Evolutionary conservation across 768 basidiomycete genomes (phyloP).

Genomic region (Xerocomus spinulosus): DNA sequence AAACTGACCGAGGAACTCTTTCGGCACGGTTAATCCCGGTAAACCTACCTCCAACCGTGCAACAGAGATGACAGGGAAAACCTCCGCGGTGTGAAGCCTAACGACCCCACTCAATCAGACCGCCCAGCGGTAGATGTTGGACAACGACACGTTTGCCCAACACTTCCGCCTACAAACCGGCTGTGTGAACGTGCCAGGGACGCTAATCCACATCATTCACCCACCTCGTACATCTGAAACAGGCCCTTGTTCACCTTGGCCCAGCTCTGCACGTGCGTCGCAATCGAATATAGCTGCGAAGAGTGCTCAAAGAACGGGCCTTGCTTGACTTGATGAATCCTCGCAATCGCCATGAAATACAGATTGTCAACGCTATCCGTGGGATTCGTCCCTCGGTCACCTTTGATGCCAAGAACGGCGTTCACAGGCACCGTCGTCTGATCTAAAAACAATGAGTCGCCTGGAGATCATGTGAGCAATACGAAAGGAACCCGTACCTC

Average conservation of each 20-base stretch:
- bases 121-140: conserved; percentile 87
- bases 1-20: too few relatives aligned
- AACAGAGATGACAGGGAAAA: neutral
- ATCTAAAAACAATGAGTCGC: conserved; percentile 36
- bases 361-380: conserved; percentile 50
- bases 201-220: conserved; percentile 1
- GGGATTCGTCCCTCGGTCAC: conserved; percentile 16
- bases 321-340: conserved; percentile 74
- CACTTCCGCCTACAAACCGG: conserved; percentile 74
- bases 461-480: conserved; percentile 1
- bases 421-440: conserved; percentile 62
- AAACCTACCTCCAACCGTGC: too few relatives aligned
- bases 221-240: conserved; percentile 92
- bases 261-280: conserved; percentile 86
- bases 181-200: conserved; percentile 4
- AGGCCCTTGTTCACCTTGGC: conserved; percentile 85
- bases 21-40: too few relatives aligned
- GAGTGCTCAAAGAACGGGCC: conserved; percentile 94
- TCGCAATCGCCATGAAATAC: conserved; percentile 73
- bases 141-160: conserved; percentile 94
- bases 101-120: conserved; percentile 64
- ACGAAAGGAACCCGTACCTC: conserved; percentile 59
- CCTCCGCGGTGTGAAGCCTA: conserved; percentile 19
- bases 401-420: conserved; percentile 56
- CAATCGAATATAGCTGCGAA: conserved; percentile 83